Conservation (phyloP, 352 stramenopile genomes). For the Pythium rishiriense region DNA sequence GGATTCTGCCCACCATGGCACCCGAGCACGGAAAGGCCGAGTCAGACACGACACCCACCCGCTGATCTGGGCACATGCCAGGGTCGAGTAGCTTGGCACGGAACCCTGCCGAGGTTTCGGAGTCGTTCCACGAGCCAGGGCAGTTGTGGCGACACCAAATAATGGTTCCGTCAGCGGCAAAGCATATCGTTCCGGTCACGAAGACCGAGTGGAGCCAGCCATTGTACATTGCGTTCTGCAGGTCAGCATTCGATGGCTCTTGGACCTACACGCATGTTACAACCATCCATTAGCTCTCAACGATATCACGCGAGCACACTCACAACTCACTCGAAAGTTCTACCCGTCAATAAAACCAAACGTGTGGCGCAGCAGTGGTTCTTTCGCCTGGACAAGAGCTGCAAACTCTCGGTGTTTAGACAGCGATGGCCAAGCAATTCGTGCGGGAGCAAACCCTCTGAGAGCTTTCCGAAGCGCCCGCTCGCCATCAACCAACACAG, state of each 20-base stretch:
- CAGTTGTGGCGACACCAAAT: conserved; percentile 5
- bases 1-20: not conserved
- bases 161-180: conserved; percentile 2
- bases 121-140: not conserved
- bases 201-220: conserved; percentile 14
- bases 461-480: too few relatives aligned
- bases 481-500: too few relatives aligned
- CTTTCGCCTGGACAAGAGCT: too few relatives aligned
- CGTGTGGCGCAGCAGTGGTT: too few relatives aligned
- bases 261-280: conserved; percentile 1
- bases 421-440: too few relatives aligned
- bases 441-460: too few relatives aligned
- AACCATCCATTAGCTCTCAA: too few relatives aligned
- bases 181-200: not conserved
- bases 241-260: not conserved
- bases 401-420: too few relatives aligned
- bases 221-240: conserved; percentile 9
- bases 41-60: not conserved
- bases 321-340: too few relatives aligned
- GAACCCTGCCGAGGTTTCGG: not conserved
- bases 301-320: too few relatives aligned
- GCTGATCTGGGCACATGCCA: not conserved
- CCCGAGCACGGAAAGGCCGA: conserved; percentile 5
- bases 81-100: not conserved
- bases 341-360: too few relatives aligned